These are phyloP conservation scores for Lachnellula hyalina DNA, from an alignment of 2,329 filamentous ascomycete genomes.

Conservation along the genomic window DNA sequence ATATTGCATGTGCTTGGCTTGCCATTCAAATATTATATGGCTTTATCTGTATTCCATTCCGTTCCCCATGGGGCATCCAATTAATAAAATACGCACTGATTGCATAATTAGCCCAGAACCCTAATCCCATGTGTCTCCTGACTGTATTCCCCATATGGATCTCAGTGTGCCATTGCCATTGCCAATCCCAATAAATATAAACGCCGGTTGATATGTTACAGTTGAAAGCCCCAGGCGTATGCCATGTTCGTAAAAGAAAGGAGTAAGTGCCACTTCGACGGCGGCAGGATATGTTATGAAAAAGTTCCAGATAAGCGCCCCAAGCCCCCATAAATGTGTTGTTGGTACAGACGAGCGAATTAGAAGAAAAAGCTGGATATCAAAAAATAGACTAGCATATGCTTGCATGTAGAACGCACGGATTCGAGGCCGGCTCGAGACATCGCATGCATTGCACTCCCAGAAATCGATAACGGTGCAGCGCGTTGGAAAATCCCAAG, in stretches of 20 bases:
- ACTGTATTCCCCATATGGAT: no score
- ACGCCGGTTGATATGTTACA: neutral
- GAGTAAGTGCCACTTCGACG: neutral
- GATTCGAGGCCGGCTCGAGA: conserved; percentile 1
- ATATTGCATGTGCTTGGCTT: no score
- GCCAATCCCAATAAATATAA: neutral
- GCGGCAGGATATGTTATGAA: neutral
- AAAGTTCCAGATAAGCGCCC: neutral
- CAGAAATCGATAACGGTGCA: neutral
- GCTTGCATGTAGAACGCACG: neutral
- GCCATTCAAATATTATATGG: no score
- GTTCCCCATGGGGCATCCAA: neutral
- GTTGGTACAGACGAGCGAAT: neutral
- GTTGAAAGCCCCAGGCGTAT: neutral
- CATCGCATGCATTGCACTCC: neutral
- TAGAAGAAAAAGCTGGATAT: neutral
- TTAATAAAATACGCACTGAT: no score
- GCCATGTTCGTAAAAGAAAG: neutral
- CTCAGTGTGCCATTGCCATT: neutral
- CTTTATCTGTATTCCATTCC: neutral
- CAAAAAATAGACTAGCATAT: neutral
- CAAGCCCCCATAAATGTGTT: neutral
- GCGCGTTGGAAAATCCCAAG: neutral
- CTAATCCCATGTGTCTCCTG: neutral
- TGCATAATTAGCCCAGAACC: neutral